Evolutionary conservation across 2,329 filamentous ascomycete species (phyloP).

Genomic region (Stenocarpella maydis): DNA sequence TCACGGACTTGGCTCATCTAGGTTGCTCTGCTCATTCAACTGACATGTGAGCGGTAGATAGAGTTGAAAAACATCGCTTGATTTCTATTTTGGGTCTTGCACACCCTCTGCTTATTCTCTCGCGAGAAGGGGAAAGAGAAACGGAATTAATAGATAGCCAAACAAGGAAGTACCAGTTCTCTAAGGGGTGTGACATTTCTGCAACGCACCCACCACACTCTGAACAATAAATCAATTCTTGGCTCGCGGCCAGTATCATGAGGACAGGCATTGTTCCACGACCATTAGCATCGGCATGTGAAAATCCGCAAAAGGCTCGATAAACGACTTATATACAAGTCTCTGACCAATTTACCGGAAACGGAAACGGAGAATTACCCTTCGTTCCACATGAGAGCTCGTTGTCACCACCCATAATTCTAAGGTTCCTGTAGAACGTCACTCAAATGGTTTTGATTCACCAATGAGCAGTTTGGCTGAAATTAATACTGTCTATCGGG

Average conservation of each 20-base stretch:
- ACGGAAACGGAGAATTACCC: neutral
- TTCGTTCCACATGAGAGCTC: neutral
- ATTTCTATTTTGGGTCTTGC: neutral
- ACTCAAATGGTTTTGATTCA: neutral
- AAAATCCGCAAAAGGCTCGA: neutral
- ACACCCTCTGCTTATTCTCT: neutral
- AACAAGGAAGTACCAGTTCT: neutral
- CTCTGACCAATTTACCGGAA: neutral
- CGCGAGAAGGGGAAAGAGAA: neutral
- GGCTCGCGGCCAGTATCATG: neutral
- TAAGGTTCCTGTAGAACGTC: neutral
- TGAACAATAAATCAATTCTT: neutral
- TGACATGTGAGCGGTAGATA: neutral
- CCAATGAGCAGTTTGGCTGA: neutral
- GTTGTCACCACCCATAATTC: neutral
- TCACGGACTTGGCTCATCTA: neutral
- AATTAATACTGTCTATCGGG: neutral
- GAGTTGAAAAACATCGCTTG: neutral
- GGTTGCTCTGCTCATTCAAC: neutral
- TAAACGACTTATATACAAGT: neutral
- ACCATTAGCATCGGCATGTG: conserved; percentile 6
- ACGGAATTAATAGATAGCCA: neutral
- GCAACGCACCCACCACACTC: neutral
- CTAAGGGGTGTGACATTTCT: neutral
- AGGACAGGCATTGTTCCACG: neutral